Percentiles rank a stretch among this genome's conserved stretches.
Conservation (phyloP, 2,329 filamentous ascomycete genomes). For the Fusarium sambucinum region DNA sequence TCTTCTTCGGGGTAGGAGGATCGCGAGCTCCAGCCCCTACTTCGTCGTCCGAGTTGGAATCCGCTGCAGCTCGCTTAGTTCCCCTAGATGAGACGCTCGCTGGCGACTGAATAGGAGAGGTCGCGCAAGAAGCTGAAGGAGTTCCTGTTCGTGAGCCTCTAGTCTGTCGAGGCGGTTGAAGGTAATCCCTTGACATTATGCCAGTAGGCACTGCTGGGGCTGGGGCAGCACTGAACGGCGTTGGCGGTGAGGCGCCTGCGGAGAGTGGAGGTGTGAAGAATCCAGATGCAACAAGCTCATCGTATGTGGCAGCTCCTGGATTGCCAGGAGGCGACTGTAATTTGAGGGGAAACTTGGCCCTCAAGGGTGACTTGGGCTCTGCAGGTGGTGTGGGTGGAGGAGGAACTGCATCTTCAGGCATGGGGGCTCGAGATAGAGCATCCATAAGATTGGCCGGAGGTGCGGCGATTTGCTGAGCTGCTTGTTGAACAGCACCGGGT, state of each 20-base stretch:
- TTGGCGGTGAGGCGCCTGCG: constrained; percentile 28
- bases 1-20: constrained; percentile 58
- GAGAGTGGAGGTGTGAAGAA: constrained; percentile 45
- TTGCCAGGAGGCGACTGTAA: constrained; percentile 20
- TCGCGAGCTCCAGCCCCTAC: constrained; percentile 38
- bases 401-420: constrained; percentile 26
- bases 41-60: constrained; percentile 53
- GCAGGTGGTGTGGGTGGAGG: constrained; percentile 17
- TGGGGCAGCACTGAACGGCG: constrained; percentile 38
- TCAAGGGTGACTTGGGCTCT: constrained; percentile 32
- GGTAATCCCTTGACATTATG: constrained; percentile 31
- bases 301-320: constrained; percentile 43
- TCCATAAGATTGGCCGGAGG: constrained; percentile 18
- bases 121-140: constrained; percentile 36
- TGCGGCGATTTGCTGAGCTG: constrained; percentile 11
- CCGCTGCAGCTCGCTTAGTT: constrained; percentile 62
- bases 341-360: constrained; percentile 22
- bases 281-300: constrained; percentile 45
- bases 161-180: constrained; percentile 42
- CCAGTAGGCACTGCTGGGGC: constrained; percentile 35
- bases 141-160: constrained; percentile 47
- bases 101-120: constrained; percentile 50
- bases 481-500: constrained; percentile 29
- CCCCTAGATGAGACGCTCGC: constrained; percentile 58
- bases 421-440: constrained; percentile 32